phyloP scores from a whole-genome alignment of 129 eudicot genomes.

The Solidago caesia region DNA sequence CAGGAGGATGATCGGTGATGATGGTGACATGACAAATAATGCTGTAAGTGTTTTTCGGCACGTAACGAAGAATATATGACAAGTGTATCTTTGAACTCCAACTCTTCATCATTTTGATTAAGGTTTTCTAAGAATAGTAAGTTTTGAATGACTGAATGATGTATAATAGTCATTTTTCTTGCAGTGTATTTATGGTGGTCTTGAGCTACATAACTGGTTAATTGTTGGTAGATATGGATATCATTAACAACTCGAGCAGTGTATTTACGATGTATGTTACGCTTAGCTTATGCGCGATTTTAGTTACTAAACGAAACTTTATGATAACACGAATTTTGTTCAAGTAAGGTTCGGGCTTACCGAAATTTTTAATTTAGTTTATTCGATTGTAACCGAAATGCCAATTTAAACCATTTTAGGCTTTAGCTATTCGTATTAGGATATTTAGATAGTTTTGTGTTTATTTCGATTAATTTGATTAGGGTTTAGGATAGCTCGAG shows the following conservation, averaged over 20 bases:
- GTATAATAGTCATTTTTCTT: background rate
- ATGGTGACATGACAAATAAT: conserved; percentile 7
- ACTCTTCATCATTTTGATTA: conserved; percentile 13
- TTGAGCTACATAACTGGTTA: conserved; percentile 4
- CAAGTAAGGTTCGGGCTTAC: too few species aligned
- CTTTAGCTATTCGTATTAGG: too few species aligned
- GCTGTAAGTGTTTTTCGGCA: conserved; percentile 24
- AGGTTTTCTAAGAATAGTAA: conserved; percentile 24
- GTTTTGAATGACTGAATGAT: background rate
- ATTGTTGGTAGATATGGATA: conserved; percentile 15
- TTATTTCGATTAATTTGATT: too few species aligned
- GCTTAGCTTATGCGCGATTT: too few species aligned
- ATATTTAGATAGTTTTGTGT: too few species aligned
- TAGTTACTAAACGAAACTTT: too few species aligned
- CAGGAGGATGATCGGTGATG: conserved; percentile 32
- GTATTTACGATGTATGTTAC: too few species aligned
- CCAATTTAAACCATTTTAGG: too few species aligned
- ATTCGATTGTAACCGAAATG: too few species aligned
- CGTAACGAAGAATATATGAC: conserved; percentile 22
- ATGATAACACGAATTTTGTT: too few species aligned
- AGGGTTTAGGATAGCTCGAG: too few species aligned
- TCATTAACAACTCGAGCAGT: background rate
- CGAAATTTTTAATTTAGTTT: too few species aligned
- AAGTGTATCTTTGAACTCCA: conserved; percentile 21
- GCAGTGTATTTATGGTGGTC: conserved; percentile 19